Evolutionary conservation across 2,329 filamentous ascomycete species (phyloP).

Genomic region (Colletotrichum musicola): DNA sequence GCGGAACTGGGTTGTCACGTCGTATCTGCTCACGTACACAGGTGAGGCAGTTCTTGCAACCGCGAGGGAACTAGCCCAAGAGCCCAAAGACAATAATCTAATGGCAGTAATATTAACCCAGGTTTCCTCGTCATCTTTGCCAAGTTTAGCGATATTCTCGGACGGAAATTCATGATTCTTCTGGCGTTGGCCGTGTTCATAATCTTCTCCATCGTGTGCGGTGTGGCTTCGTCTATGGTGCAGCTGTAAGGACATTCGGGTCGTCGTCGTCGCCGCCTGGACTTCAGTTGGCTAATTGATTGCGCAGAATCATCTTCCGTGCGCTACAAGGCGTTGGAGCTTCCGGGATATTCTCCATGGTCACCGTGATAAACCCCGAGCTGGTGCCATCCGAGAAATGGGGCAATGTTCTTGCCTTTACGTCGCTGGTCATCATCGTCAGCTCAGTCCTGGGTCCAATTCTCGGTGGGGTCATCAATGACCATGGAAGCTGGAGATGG

Average conservation of each 20-base stretch:
- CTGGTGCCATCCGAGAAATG: conserved; percentile 51
- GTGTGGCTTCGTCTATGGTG: conserved; percentile 49
- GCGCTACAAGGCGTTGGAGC: conserved; percentile 60
- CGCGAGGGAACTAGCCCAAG: too few species aligned
- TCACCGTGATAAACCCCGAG: conserved; percentile 50
- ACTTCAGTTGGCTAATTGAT: neutral
- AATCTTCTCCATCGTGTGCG: conserved; percentile 56
- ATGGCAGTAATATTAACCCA: conserved; percentile 24
- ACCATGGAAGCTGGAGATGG: conserved; percentile 58
- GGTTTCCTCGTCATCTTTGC: conserved; percentile 57
- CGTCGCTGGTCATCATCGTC: conserved; percentile 55
- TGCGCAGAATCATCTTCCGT: conserved; percentile 49
- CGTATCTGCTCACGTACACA: conserved; percentile 63
- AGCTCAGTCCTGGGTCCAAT: conserved; percentile 58
- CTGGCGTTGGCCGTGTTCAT: conserved; percentile 53
- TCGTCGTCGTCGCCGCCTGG: neutral
- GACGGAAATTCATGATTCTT: conserved; percentile 52
- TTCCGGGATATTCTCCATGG: conserved; percentile 60
- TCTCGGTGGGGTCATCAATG: conserved; percentile 57
- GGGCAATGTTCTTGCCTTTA: conserved; percentile 47
- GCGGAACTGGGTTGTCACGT: conserved; percentile 59
- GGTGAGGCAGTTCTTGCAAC: conserved; percentile 43
- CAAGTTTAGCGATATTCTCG: conserved; percentile 60
- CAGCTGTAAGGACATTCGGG: conserved; percentile 44
- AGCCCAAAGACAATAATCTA: conserved; percentile 11